Evolutionary conservation across 257 asterid species (phyloP), one percentile per base, ranked within the genome.

Genomic region (Phtheirospermum japonicum): DNA sequence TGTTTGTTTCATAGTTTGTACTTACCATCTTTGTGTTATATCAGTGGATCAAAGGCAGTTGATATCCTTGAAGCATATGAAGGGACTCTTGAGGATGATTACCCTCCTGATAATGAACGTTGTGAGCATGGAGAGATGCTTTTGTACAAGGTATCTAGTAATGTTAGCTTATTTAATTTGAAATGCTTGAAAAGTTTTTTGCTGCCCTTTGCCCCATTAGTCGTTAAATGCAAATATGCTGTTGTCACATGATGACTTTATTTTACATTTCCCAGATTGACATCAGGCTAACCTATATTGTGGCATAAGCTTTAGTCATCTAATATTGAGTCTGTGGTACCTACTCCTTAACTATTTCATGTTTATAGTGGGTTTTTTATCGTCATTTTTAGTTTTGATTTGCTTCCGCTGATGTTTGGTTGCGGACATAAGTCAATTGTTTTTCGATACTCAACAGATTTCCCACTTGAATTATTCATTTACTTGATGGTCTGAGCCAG

Each of bases 71-170:
- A 93, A 74, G 99, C 99, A 11, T 93, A 85, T 79, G 99, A 93
- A 81, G 99, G 99, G 74, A 93, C 99, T 73, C 88, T 93, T 26
- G 99, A 93, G 71, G 96, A 93, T 52, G 99, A 89, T 66, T 80
- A 93, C 78, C 99, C 97, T 66, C 99, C 99, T 65, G 91, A 85
- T 66, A 93, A 78, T 79, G 99, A 93, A 73, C 90, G 89, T 9
- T 77, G 91, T 76, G 99, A 93, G 80, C 99, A 93, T 65, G 97
- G 87, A 55, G 97, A 93, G 81, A 93, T 93, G 99, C 95, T 93
- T 68, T 70, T 93, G 68, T 93, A 87, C 94, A 93, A 91, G 98
- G 98, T 91, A 79, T 57, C 59, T 34, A 4, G 16, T 6, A 12
- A 23, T 5, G 18, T 42, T 42, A 10, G 1, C 48, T 13, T 13